Evolutionary conservation across 768 basidiomycete species (phyloP).

Genomic region (Stropharia rugosoannulata): DNA sequence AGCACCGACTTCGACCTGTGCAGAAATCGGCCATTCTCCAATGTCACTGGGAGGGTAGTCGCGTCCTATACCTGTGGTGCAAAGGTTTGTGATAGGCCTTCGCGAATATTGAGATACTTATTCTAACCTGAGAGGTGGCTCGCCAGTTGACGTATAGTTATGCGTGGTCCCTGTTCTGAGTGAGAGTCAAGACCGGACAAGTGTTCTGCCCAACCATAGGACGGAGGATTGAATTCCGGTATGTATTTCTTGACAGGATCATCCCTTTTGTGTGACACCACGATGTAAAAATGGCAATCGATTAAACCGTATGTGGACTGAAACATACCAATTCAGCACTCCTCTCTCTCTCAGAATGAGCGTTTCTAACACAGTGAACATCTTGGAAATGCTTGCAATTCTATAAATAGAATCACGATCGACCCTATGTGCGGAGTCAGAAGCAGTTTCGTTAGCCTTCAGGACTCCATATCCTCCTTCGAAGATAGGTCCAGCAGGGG

Average conservation of each 20-base stretch:
- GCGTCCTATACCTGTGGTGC: constrained; percentile 30
- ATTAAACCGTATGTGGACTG: neutral
- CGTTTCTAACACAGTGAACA: constrained; percentile 49
- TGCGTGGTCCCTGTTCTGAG: constrained; percentile 18
- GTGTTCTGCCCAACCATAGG: constrained; percentile 32
- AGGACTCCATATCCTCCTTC: constrained; percentile 42
- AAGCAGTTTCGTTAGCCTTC: constrained; percentile 42
- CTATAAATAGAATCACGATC: constrained; percentile 49
- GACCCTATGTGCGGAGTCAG: constrained; percentile 19
- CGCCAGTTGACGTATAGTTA: constrained; percentile 40
- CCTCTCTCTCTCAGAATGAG: constrained; percentile 48
- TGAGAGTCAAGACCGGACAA: constrained; percentile 16
- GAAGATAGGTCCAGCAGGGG: constrained; percentile 43
- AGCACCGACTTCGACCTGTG: constrained; percentile 3
- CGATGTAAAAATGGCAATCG: neutral
- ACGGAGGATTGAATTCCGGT: constrained; percentile 34
- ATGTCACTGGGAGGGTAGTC: constrained; percentile 32
- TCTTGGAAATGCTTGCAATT: constrained; percentile 50
- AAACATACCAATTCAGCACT: constrained; percentile 31
- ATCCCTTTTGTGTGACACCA: constrained; percentile 33
- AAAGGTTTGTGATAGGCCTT: neutral
- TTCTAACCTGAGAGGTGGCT: constrained; percentile 36
- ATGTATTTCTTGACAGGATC: constrained; percentile 48
- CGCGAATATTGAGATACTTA: neutral
- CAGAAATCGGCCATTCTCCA: constrained; percentile 39